These are phyloP conservation scores for Populus hybrid DNA, from an alignment of 441 rosid species.

Conservation along the genomic window DNA sequence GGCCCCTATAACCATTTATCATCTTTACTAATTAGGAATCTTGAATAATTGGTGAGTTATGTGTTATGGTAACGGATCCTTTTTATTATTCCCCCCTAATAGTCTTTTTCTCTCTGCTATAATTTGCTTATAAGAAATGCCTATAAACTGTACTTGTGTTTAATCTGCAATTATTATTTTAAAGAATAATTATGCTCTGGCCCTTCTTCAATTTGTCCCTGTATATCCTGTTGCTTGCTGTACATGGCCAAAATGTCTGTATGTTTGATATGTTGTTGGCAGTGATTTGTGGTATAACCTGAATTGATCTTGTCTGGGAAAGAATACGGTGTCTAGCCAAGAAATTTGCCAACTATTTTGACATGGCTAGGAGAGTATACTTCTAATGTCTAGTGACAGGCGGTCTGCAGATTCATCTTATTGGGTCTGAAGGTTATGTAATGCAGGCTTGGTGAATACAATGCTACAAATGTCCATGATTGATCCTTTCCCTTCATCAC, in stretches of 20 bases:
- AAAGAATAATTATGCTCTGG: background rate
- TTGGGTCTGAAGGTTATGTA: background rate
- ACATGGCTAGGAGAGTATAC: background rate
- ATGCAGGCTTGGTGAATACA: background rate
- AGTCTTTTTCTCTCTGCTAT: no score
- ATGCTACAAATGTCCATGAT: background rate
- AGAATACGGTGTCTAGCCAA: background rate
- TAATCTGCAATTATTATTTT: background rate
- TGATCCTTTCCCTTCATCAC: background rate
- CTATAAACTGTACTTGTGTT: background rate
- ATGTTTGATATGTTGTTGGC: background rate
- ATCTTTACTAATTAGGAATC: background rate
- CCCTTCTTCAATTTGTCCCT: background rate
- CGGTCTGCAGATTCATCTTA: background rate
- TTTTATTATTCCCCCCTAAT: background rate
- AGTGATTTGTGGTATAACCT: background rate
- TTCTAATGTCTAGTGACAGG: background rate
- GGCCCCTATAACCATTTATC: background rate
- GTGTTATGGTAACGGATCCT: background rate
- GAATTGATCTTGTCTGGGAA: background rate
- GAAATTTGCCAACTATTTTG: background rate
- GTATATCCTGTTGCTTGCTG: no score
- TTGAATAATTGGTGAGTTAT: background rate
- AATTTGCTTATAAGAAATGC: background rate
- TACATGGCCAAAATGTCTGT: background rate